A percentile compares a stretch with the other conserved stretches of the same genome.
Evolutionary conservation across 441 rosid genomes (phyloP).

Genomic region (Mallotus repandus): DNA sequence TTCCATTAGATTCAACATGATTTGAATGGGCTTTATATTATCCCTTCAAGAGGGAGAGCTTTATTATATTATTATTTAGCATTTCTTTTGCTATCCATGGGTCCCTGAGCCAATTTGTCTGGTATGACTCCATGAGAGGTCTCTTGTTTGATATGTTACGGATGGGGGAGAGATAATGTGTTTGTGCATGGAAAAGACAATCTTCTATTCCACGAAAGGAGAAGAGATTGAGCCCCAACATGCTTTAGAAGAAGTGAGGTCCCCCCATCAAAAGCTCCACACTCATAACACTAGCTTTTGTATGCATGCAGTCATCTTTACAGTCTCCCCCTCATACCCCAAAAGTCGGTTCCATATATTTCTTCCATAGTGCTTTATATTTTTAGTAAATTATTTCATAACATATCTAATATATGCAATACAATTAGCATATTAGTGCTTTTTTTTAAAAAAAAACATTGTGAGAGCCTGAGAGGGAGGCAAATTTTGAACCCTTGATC

Average conservation of each 20-base stretch:
- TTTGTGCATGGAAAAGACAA: constrained; percentile 41
- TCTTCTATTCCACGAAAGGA: constrained; percentile 77
- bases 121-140: constrained; percentile 13
- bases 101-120: constrained; percentile 20
- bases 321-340: constrained; percentile 15
- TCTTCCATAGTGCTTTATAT: constrained; percentile 3
- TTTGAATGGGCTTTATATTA: constrained; percentile 10
- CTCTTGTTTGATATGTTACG: constrained; percentile 19
- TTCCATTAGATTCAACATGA: no score
- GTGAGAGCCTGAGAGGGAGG: no score
- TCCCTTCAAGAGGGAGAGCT: not conserved
- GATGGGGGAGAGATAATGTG: constrained; percentile 6
- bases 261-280: constrained; percentile 41
- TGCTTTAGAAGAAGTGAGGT: constrained; percentile 48
- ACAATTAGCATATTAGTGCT: no score
- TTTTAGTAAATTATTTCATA: no score
- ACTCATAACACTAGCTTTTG: constrained; percentile 17
- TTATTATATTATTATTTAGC: not conserved
- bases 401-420: no score
- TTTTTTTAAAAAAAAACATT: no score
- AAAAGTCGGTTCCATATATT: constrained; percentile 27
- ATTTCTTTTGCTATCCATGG: not conserved
- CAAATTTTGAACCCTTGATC: no score
- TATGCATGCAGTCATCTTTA: constrained; percentile 32
- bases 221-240: constrained; percentile 41